Evolutionary conservation across 495 filamentous ascomycete genomes (phyloP).

Genomic region (Evernia prunastri): DNA sequence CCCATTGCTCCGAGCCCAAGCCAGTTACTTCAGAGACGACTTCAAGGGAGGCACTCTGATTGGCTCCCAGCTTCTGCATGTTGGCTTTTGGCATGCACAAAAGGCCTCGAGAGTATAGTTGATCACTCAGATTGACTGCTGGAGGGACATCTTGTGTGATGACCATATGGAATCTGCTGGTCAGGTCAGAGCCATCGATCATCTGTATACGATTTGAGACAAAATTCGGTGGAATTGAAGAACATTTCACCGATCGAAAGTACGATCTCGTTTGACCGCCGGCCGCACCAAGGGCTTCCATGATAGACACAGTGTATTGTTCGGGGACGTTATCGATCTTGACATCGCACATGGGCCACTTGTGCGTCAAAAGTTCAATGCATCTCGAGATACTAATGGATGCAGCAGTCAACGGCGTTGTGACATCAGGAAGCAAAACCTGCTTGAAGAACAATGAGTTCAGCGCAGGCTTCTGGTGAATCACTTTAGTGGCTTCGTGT

Average conservation of each 20-base stretch:
- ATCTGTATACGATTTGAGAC: neutral
- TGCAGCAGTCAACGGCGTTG: neutral
- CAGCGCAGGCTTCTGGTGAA: conserved; percentile 11
- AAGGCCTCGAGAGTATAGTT: neutral
- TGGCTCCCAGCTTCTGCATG: neutral
- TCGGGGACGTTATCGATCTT: conserved; percentile 4
- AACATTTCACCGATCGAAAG: conserved; percentile 10
- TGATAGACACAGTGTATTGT: neutral
- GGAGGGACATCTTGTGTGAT: neutral
- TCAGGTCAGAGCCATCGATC: neutral
- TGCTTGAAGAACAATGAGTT: conserved; percentile 24
- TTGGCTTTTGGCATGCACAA: neutral
- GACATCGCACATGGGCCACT: conserved; percentile 28
- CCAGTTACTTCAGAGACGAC: neutral
- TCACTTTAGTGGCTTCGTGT: conserved; percentile 3
- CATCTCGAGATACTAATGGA: conserved; percentile 6
- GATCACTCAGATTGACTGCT: neutral
- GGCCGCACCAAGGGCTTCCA: neutral
- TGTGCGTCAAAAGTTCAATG: conserved; percentile 23
- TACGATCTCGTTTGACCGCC: neutral
- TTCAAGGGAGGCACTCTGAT: neutral
- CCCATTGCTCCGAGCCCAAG: neutral
- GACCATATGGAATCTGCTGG: conserved; percentile 1
- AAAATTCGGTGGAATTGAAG: neutral
- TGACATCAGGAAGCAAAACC: conserved; percentile 18